Base-by-base conservation (phyloP, 2,329 filamentous ascomycete genomes). In the Pyricularia pennisetigena region DNA sequence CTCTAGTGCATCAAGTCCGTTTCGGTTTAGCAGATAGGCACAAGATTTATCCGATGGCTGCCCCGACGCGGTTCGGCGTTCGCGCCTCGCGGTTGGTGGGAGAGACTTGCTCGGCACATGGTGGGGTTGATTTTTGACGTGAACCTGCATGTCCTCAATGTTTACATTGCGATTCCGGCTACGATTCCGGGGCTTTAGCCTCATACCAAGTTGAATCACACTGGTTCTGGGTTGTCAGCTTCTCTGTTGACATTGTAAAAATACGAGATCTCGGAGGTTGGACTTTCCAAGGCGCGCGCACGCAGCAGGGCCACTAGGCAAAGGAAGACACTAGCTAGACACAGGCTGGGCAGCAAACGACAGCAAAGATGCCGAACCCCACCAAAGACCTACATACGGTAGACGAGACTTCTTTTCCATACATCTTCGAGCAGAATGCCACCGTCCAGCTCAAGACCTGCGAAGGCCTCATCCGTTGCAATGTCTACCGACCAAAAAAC, bases 381-480 rank as follows among this genome's bases (percentile, higher is more conserved):
- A 74, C 73, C 57, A 73, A 71, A 20, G 75, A 77, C 66, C 70
- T 77, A 23, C 72, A 72, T 28, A 71, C 64, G 66, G 71, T 75
- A n/a, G 75, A 77, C 66, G 71, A 74, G 8, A 71, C 70, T 6
- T 74, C 74, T 3, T 76, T 74, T 67, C 71, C 73, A 0, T 85
- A 85, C 74, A 77, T 86, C 16, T 76, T 75, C 64, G 73, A 77
- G 70, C 77, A 79, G 67, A 78, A 80, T 70, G 75, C 74, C 7
- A 76, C 75, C 0, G 74, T 79, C 2, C 69, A 72, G 2, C 71
- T 79, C 20, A 78, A 76, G 59, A 70, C 71, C 6, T 72, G 72
- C 28, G 68, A 74, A 1, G 72, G 75, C 16, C 71, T 78, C 6
- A 74, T 80, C 23, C 75, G 79, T 14, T 77, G 76, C 70, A 80